Percentiles rank a stretch among this genome's conserved stretches.
Conservation (phyloP, 805 yeast species). For the Spathaspora hagerdaliae region DNA sequence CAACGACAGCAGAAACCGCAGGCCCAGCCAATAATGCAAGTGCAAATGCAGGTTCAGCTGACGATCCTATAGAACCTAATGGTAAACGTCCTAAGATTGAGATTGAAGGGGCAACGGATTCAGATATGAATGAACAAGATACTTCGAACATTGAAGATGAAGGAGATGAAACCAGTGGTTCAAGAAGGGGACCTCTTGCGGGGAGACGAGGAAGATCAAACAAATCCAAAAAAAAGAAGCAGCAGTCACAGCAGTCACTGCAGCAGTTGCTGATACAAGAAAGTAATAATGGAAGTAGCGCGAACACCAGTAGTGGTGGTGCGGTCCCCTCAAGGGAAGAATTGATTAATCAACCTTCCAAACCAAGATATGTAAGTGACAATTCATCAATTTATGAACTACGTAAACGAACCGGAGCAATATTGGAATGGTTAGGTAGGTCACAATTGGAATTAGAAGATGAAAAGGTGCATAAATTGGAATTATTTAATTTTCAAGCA, state of each 20-base stretch:
- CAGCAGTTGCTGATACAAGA: not conserved
- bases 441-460: constrained; percentile 79
- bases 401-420: constrained; percentile 84
- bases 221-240: constrained; percentile 7
- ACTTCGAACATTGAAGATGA: constrained; percentile 10
- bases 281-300: no score
- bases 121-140: constrained; percentile 13
- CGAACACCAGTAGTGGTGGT: not conserved
- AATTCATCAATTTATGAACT: constrained; percentile 76
- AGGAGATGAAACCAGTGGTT: constrained; percentile 3
- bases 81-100: constrained; percentile 6
- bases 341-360: constrained; percentile 65
- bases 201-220: constrained; percentile 10
- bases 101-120: constrained; percentile 5
- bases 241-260: no score
- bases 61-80: constrained; percentile 7
- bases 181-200: not conserved
- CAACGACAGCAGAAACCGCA: constrained; percentile 3
- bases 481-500: constrained; percentile 44
- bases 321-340: constrained; percentile 29
- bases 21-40: constrained; percentile 1
- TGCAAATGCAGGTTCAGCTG: constrained; percentile 9
- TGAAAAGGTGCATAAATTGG: constrained; percentile 59
- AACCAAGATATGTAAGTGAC: constrained; percentile 79
- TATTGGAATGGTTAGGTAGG: constrained; percentile 84